Conservation (phyloP, 371 early-diverging fungal genomes). For the Mortierella sp. region DNA sequence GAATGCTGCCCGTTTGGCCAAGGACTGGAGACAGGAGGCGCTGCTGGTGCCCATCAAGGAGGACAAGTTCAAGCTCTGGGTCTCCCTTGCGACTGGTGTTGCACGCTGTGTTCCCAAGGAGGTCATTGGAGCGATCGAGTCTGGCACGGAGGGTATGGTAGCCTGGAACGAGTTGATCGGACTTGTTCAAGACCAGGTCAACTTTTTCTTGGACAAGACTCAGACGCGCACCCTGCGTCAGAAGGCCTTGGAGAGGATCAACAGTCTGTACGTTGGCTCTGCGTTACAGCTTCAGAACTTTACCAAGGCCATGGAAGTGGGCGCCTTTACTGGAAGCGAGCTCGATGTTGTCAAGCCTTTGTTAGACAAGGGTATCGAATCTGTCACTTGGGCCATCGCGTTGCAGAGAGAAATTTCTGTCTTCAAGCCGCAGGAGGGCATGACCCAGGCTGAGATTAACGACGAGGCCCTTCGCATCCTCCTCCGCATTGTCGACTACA, state of each 20-base stretch:
- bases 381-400: constrained; percentile 40
- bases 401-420: constrained; percentile 38
- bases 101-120: constrained; percentile 37
- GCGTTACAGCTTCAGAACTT: constrained; percentile 18
- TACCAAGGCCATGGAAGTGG: constrained; percentile 12
- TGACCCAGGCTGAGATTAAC: constrained; percentile 39
- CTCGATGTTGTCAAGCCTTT: constrained; percentile 35
- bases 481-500: constrained; percentile 33
- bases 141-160: constrained; percentile 15
- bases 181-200: constrained; percentile 34
- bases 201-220: constrained; percentile 44
- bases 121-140: constrained; percentile 21
- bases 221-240: constrained; percentile 27
- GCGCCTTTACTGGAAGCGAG: constrained; percentile 35
- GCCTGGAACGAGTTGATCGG: constrained; percentile 43
- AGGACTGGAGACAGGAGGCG: constrained; percentile 34
- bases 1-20: constrained; percentile 34
- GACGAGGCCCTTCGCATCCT: constrained; percentile 32
- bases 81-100: constrained; percentile 19
- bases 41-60: constrained; percentile 16
- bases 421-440: constrained; percentile 28
- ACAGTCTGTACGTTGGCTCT: neutral
- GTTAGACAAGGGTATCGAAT: constrained; percentile 32
- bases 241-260: constrained; percentile 30
- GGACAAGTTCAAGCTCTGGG: constrained; percentile 26